Evolutionary conservation across 1,284 basidiomycete species (phyloP).

Genomic region (Moesziomyces sp.): DNA sequence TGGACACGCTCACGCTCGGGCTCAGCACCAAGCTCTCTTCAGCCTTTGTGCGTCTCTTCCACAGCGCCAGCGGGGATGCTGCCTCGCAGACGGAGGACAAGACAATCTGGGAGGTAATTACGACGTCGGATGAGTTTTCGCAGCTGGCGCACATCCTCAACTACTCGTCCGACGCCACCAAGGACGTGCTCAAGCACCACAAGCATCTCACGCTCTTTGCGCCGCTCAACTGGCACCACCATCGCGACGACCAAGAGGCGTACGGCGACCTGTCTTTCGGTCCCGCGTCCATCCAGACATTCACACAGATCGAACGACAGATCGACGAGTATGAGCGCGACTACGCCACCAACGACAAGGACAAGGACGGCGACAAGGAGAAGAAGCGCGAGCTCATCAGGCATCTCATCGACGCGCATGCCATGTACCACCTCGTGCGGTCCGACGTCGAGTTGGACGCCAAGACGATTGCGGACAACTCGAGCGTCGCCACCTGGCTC

Average conservation of each 20-base stretch:
- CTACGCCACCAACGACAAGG: constrained; percentile 12
- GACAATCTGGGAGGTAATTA: constrained; percentile 56
- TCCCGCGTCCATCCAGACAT: constrained; percentile 34
- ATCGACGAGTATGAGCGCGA: constrained; percentile 38
- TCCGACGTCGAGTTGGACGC: constrained; percentile 68
- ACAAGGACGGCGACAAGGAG: constrained; percentile 72
- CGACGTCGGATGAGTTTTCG: constrained; percentile 40
- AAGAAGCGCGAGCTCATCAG: constrained; percentile 71
- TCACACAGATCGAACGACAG: constrained; percentile 35
- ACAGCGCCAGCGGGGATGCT: constrained; percentile 1
- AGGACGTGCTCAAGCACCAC: constrained; percentile 50
- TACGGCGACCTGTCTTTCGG: constrained; percentile 9
- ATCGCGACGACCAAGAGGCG: constrained; percentile 14
- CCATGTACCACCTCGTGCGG: constrained; percentile 76
- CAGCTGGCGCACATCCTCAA: constrained; percentile 57
- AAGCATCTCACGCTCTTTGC: constrained; percentile 53
- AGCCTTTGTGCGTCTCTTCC: constrained; percentile 12
- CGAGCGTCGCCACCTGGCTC: constrained; percentile 74
- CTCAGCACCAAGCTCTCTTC: constrained; percentile 33
- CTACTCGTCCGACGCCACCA: constrained; percentile 53
- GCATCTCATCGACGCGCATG: constrained; percentile 73
- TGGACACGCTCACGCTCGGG: constrained; percentile 24
- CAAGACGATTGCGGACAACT: constrained; percentile 72
- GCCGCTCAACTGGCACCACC: constrained; percentile 57
- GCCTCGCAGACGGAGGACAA: constrained; percentile 21